Evolutionary conservation across 208 protist species (phyloP).

Genomic region (Leishmania tarentolae): DNA sequence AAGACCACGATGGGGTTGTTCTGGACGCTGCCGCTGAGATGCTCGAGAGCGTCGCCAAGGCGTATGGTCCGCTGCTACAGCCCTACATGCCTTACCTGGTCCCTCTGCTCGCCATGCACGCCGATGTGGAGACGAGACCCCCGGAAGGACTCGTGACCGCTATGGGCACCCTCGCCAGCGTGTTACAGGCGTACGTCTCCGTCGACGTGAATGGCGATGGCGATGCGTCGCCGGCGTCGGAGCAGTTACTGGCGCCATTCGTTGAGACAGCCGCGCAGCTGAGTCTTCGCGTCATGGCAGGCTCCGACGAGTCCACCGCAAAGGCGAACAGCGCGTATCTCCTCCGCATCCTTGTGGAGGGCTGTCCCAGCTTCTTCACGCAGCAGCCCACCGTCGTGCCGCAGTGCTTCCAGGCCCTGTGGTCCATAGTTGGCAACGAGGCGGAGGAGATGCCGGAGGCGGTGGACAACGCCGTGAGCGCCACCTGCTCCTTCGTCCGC

Average conservation of each 20-base stretch:
- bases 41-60: constrained; percentile 72
- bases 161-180: constrained; percentile 51
- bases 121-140: constrained; percentile 47
- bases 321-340: constrained; percentile 74
- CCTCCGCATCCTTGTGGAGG: constrained; percentile 61
- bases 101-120: constrained; percentile 64
- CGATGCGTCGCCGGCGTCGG: neutral
- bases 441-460: constrained; percentile 72
- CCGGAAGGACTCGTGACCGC: constrained; percentile 74
- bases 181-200: constrained; percentile 51
- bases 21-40: constrained; percentile 69
- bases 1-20: constrained; percentile 79
- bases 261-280: constrained; percentile 54
- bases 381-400: constrained; percentile 25
- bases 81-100: constrained; percentile 51
- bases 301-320: constrained; percentile 68
- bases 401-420: constrained; percentile 41
- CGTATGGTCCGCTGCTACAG: constrained; percentile 63
- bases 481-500: constrained; percentile 76
- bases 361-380: constrained; percentile 38
- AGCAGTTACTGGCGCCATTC: constrained; percentile 37
- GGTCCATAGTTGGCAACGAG: constrained; percentile 37
- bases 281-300: constrained; percentile 45
- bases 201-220: constrained; percentile 13
- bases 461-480: constrained; percentile 86